phyloP scores from a whole-genome alignment of 495 filamentous ascomycete genomes.

The Talaromyces adpressus region DNA sequence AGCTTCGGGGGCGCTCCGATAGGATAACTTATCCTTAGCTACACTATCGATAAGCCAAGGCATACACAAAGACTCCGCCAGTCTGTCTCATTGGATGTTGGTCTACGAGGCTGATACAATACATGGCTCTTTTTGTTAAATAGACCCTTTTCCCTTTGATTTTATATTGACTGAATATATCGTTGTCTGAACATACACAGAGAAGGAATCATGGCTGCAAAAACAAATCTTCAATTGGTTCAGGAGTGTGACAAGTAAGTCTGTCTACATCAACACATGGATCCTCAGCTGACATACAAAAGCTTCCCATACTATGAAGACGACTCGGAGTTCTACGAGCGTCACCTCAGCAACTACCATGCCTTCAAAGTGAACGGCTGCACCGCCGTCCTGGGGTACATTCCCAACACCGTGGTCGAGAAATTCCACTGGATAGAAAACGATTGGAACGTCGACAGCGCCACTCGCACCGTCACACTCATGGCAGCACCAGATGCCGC shows the following conservation, averaged over 20 bases:
- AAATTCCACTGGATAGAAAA: constrained; percentile 46
- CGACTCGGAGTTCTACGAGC: constrained; percentile 41
- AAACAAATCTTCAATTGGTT: constrained; percentile 48
- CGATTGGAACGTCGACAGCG: constrained; percentile 45
- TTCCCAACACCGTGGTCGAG: constrained; percentile 49
- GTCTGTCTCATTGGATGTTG: not conserved
- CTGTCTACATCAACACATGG: not conserved
- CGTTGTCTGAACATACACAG: not conserved
- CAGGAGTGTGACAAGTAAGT: constrained; percentile 58
- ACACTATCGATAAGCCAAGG: not conserved
- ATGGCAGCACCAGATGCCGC: constrained; percentile 27
- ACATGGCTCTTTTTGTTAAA: not conserved
- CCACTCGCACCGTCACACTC: constrained; percentile 41
- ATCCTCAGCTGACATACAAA: constrained; percentile 6
- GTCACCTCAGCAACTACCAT: constrained; percentile 45
- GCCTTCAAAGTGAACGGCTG: constrained; percentile 46
- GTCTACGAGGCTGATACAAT: not conserved
- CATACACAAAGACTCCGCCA: not conserved
- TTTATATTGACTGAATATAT: not conserved
- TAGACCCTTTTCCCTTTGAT: not conserved
- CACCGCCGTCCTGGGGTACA: constrained; percentile 52
- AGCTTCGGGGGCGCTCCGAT: not conserved
- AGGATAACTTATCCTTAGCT: not conserved
- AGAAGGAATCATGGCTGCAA: constrained; percentile 24
- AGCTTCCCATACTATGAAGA: constrained; percentile 65